Base-by-base conservation (phyloP, 139 green algal species). In the Micractinium sp. region DNA sequence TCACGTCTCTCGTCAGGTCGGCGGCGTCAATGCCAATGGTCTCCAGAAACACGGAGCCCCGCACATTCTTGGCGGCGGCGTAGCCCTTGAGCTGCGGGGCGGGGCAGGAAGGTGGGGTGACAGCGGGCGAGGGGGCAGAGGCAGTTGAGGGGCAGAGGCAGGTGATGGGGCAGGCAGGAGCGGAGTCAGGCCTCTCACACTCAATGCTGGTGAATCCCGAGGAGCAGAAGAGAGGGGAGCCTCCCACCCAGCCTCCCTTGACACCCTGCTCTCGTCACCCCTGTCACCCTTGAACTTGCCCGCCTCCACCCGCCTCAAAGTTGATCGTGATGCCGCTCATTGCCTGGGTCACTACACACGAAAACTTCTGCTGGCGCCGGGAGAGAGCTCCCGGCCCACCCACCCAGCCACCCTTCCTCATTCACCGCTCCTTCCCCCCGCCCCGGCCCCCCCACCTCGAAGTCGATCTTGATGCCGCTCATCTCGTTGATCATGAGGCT, bases 401-500 rank as follows among this genome's bases (percentile, higher is more conserved):
- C n/a, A n/a, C 23, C 66, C 22, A 73, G 66, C 66, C 66, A 27
- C 66, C 66, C 33, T 81, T 81, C 12, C 75, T 56, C 22, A 5
- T 25, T 39, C 35, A 27, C 75, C 75, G 3, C 75, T 56, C 22
- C 3, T 25, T 39, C 35, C 15, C 75, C 75, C 33, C 33, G 16
- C 75, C 25, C 63, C 2, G 63, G 20, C 31, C 33, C 31, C n/a
- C 61, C 36, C 14, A 91, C 92, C 75, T 85, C 80, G 38, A 95
- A 92, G 85, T 89, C 91, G 47, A 95, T 88, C 79, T 90, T 85
- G 63, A 95, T 86, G 85, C 76, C 83, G 20, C 79, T 69, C 47
- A 97, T 84, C 93, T 97, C 95, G 81, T 91, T 93, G 75, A 74
- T 90, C 63, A 90, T 90, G 38, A 93, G 80, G 29, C 81, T 29